Conservation (phyloP, 2,329 filamentous ascomycete genomes). For the Chrysoporthe cubensis region DNA sequence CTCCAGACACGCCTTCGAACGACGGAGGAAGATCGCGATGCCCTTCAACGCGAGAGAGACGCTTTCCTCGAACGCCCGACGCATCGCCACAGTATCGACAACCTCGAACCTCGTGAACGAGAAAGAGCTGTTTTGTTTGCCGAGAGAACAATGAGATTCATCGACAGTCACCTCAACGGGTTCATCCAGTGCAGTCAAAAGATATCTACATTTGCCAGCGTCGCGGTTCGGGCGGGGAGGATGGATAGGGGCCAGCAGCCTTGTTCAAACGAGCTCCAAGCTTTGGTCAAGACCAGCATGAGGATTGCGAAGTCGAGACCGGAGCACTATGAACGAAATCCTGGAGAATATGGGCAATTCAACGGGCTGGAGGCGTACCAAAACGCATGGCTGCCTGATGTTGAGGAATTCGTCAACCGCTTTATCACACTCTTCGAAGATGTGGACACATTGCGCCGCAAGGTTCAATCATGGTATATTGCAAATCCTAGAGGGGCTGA, state of each 20-base stretch:
- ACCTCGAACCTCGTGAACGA: background rate
- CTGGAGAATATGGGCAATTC: background rate
- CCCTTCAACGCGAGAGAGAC: background rate
- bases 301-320: background rate
- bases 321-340: background rate
- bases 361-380: constrained; percentile 2
- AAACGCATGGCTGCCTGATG: background rate
- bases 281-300: background rate
- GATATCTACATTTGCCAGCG: background rate
- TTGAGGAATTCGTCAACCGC: background rate
- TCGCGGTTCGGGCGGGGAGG: background rate
- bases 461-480: background rate
- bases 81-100: background rate
- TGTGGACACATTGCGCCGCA: background rate
- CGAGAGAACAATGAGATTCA: background rate
- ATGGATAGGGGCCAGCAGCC: background rate
- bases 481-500: background rate
- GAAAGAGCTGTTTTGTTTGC: background rate
- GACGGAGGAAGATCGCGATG: background rate
- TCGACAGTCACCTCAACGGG: background rate
- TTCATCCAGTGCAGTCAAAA: background rate
- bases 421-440: background rate
- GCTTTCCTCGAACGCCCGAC: background rate
- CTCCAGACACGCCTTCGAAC: constrained; percentile 1
- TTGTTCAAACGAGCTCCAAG: background rate